These are phyloP conservation scores for Salix caprea DNA, from an alignment of 345 rosid genomes.

Conservation along the genomic window DNA sequence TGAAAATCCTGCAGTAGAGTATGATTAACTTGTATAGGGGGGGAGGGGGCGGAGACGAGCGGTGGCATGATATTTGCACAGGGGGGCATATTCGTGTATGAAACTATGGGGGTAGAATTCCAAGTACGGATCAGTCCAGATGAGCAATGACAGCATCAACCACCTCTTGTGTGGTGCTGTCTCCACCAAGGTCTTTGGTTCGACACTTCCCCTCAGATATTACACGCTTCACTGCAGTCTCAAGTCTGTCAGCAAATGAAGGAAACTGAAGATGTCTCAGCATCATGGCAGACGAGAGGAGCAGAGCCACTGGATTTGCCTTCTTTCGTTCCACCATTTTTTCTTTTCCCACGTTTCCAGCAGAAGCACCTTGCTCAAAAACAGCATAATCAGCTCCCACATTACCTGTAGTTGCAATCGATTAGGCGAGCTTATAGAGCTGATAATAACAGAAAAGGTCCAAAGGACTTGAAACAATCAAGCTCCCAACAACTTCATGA, in stretches of 20 bases:
- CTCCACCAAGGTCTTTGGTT: conserved; percentile 85
- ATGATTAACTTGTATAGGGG: background rate
- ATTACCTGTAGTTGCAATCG: conserved; percentile 51
- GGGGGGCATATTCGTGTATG: background rate
- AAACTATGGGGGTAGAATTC: background rate
- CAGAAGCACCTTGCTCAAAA: conserved; percentile 97
- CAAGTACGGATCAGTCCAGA: background rate
- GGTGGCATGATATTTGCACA: background rate
- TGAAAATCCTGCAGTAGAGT: background rate
- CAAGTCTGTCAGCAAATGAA: conserved; percentile 81
- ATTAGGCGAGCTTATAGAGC: background rate
- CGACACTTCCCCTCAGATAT: conserved; percentile 59
- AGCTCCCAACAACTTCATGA: background rate
- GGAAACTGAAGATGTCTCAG: conserved; percentile 94
- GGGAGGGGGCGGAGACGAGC: background rate
- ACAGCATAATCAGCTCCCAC: conserved; percentile 89
- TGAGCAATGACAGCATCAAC: conserved; percentile 62
- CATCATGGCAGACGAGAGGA: conserved; percentile 99
- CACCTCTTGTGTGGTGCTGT: conserved; percentile 68
- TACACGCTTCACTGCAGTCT: conserved; percentile 72
- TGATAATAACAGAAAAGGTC: background rate
- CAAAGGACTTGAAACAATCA: background rate
- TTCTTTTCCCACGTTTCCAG: conserved; percentile 89
- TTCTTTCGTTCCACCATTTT: conserved; percentile 52
- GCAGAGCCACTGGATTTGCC: conserved; percentile 92